Evolutionary conservation across 495 filamentous ascomycete genomes (phyloP).

Genomic region (Talaromyces wortmannii): DNA sequence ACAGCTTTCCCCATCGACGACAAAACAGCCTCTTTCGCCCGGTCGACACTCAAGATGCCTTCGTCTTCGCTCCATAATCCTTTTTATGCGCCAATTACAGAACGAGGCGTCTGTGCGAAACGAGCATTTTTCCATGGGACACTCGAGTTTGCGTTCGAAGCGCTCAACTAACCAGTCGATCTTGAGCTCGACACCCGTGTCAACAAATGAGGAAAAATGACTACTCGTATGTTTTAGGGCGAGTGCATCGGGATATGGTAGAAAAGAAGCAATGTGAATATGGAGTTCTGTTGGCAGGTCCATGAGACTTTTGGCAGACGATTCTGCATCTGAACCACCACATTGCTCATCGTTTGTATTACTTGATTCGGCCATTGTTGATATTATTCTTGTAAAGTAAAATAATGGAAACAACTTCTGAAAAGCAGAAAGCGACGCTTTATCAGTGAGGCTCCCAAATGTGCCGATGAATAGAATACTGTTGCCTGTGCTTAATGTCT

Average conservation of each 20-base stretch:
- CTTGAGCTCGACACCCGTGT: conserved; percentile 59
- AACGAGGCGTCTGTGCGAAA: conserved; percentile 38
- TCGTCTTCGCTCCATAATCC: conserved; percentile 36
- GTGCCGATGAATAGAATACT: no score
- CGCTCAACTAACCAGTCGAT: conserved; percentile 62
- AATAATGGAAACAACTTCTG: no score
- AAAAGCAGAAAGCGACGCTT: no score
- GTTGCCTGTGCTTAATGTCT: no score
- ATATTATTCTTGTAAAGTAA: no score
- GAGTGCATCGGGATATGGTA: conserved; percentile 68
- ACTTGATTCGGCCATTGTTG: no score
- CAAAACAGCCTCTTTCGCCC: conserved; percentile 21
- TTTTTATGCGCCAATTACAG: conserved; percentile 31
- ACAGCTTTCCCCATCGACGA: conserved; percentile 30
- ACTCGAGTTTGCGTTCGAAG: conserved; percentile 37
- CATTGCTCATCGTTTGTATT: not conserved
- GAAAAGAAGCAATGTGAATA: conserved; percentile 68
- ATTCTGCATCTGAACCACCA: not conserved
- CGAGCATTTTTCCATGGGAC: conserved; percentile 41
- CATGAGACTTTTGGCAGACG: conserved; percentile 16
- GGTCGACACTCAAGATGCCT: conserved; percentile 32
- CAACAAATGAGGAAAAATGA: conserved; percentile 56
- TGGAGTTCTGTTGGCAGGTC: conserved; percentile 59
- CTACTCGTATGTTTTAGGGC: conserved; percentile 59
- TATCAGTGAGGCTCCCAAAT: no score